Evolutionary conservation across 305 asterid species (phyloP).

Genomic region (Fraxinus greggii): DNA sequence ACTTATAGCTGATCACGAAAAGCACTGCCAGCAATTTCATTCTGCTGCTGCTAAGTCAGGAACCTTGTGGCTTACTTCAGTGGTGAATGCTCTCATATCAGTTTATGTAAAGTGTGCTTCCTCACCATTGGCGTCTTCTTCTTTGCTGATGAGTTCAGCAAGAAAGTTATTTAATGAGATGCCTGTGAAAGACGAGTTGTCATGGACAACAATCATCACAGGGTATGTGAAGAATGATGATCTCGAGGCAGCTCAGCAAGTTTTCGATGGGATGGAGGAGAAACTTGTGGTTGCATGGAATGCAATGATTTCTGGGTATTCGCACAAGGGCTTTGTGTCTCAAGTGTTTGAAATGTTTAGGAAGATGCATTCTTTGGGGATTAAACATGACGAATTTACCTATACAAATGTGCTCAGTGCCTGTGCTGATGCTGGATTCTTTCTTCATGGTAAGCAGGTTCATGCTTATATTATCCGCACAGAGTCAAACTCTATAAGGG

Average conservation of each 20-base stretch:
- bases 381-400: constrained; percentile 70
- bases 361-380: constrained; percentile 56
- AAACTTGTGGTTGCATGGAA: constrained; percentile 85
- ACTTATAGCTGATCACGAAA: constrained; percentile 59
- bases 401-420: constrained; percentile 72
- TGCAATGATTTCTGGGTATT: constrained; percentile 87
- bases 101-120: constrained; percentile 74
- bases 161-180: constrained; percentile 70
- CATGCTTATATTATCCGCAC: constrained; percentile 67
- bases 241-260: constrained; percentile 61
- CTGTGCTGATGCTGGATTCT: constrained; percentile 64
- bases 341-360: constrained; percentile 67
- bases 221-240: constrained; percentile 77
- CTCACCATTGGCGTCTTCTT: constrained; percentile 47
- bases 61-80: constrained; percentile 51
- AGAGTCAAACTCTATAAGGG: constrained; percentile 40
- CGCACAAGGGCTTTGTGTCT: constrained; percentile 56
- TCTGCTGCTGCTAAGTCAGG: constrained; percentile 69
- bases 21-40: constrained; percentile 73
- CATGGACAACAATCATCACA: constrained; percentile 87
- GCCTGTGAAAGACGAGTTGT: constrained; percentile 62
- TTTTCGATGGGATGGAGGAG: constrained; percentile 73
- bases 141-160: constrained; percentile 56
- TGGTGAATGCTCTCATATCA: constrained; percentile 70
- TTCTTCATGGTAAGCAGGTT: constrained; percentile 72